A percentile compares a stretch with the other conserved stretches of the same genome.
These are phyloP conservation scores for Reticulascus tulasneorum DNA, from an alignment of 2,329 filamentous ascomycete species.

Conservation along the genomic window DNA sequence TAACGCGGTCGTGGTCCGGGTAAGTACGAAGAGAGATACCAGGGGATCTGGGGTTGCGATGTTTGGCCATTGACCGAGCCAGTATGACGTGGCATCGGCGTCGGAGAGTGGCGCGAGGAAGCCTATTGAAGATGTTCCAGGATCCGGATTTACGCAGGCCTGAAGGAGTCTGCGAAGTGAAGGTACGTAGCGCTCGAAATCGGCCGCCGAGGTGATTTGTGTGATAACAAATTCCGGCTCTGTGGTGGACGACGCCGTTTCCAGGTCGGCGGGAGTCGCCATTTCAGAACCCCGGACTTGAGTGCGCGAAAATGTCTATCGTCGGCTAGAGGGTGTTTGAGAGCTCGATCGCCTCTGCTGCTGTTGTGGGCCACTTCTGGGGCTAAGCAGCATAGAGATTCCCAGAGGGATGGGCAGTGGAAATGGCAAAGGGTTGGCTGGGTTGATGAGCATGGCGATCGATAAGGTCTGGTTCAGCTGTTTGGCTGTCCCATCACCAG, in stretches of 20 bases:
- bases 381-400: slow-evolving; percentile 13
- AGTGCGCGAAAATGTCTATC: no score
- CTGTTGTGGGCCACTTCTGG: neutral
- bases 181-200: slow-evolving; percentile 13
- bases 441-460: slow-evolving; percentile 18
- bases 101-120: slow-evolving; percentile 23
- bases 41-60: slow-evolving; percentile 1
- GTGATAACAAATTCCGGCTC: neutral
- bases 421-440: slow-evolving; percentile 18
- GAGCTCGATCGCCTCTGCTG: neutral
- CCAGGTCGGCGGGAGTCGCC: no score
- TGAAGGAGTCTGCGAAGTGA: slow-evolving; percentile 19
- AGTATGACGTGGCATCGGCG: slow-evolving; percentile 16
- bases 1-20: neutral
- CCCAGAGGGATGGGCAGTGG: slow-evolving; percentile 18
- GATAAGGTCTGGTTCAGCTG: slow-evolving; percentile 19
- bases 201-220: slow-evolving; percentile 2
- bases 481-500: slow-evolving; percentile 14
- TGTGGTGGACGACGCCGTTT: no score
- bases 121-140: slow-evolving; percentile 20
- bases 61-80: slow-evolving; percentile 13
- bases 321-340: no score
- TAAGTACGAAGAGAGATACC: slow-evolving; percentile 15
- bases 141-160: slow-evolving; percentile 22
- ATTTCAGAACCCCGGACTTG: no score